Evolutionary conservation across 2,329 filamentous ascomycete species (phyloP), one percentile per base, ranked within the genome.

Genomic region (Paramyrothecium sp.): DNA sequence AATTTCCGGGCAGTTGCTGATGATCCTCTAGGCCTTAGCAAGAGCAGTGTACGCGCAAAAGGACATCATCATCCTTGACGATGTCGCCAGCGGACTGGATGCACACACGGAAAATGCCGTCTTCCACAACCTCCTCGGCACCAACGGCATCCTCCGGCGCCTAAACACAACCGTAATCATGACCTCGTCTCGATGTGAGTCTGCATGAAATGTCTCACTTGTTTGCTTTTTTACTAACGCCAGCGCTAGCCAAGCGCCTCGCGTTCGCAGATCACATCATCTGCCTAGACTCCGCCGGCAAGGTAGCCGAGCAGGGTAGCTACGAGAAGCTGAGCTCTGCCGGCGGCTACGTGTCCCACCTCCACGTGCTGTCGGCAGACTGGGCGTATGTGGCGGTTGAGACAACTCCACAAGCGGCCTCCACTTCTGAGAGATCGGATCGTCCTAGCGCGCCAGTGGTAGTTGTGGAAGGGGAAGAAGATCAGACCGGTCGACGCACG

Each of bases 61-160:
- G 13, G 47, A 55, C 1, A 38, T 64, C 0, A 20, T 72, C 1
- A 52, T 73, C 0, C 46, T 74, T 0, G 71, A 74, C 44, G 71
- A 73, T 33, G 61, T 73, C 2, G 67, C 73, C 4, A 73, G 68
- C 22, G 71, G 68, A 0, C 56, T 74, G 1, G 71, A 73, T 53
- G 58, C 64, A 2, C 58, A 63, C 17, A 69, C 70, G 3, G 63
- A 66, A 21, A 57, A 66, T 1, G 17, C 53, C 3, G 56, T 72
- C 3, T 65, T 69, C 52, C 22, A 60, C n/a, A 61, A 60, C 7
- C 50, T 71, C 1, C 56, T 71, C 7, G 65, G 67, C 1, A 54
- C 11, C 17, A 16, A 64, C 16, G 69, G 69, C 0, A 52, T 71
- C 0, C 47, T 70, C 1, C 53, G 63, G 1, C 48, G 63, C 2